phyloP scores from a whole-genome alignment of 805 yeast species.

The Blastobotrys americana region DNA sequence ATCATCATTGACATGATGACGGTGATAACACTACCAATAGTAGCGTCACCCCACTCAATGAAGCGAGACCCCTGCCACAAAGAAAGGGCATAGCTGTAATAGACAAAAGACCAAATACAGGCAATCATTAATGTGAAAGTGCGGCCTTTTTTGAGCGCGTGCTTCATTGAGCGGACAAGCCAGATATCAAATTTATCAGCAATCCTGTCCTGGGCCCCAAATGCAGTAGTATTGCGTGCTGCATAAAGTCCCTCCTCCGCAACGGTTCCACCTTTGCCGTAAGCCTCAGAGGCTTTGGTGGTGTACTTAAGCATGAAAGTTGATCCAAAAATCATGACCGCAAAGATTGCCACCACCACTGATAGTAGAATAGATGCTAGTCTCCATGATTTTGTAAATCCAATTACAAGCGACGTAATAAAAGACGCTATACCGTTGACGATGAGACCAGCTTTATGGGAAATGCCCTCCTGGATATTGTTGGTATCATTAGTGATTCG shows the following conservation, averaged over 20 bases:
- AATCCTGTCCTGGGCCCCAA: conserved; percentile 35
- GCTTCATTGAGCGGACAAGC: conserved; percentile 24
- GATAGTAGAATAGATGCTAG: conserved; percentile 32
- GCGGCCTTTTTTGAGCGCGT: conserved; percentile 24
- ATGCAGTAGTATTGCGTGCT: conserved; percentile 36
- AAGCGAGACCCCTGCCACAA: conserved; percentile 39
- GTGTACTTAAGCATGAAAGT: conserved; percentile 27
- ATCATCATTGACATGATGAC: conserved; percentile 36
- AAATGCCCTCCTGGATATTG: conserved; percentile 36
- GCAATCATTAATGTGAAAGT: conserved; percentile 32
- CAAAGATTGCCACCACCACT: conserved; percentile 29
- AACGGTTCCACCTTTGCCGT: conserved; percentile 30
- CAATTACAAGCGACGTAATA: conserved; percentile 33
- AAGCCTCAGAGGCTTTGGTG: conserved; percentile 19
- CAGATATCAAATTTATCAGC: conserved; percentile 27
- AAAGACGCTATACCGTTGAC: conserved; percentile 35
- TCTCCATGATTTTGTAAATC: conserved; percentile 32
- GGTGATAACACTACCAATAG: conserved; percentile 32
- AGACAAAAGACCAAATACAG: conserved; percentile 32
- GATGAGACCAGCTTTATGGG: conserved; percentile 36
- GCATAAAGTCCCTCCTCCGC: conserved; percentile 40
- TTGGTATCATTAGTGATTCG: conserved; percentile 38
- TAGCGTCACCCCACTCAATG: conserved; percentile 27
- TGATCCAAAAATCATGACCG: conserved; percentile 27
- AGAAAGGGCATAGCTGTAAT: conserved; percentile 34